Evolutionary conservation across 1,284 basidiomycete genomes (phyloP).

Genomic region (Tilletia setariae): DNA sequence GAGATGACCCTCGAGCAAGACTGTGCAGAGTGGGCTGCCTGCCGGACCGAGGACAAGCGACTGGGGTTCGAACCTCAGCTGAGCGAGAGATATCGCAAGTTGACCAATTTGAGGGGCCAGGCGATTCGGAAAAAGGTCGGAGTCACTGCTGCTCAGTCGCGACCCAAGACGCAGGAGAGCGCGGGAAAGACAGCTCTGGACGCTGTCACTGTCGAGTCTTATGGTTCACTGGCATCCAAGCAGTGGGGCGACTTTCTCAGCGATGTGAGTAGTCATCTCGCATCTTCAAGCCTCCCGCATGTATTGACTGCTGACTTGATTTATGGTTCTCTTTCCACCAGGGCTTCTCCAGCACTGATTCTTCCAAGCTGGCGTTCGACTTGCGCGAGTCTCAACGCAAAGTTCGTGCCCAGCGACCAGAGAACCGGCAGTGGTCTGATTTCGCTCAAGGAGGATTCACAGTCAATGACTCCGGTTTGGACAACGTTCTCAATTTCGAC

Average conservation of each 20-base stretch:
- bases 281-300: neutral
- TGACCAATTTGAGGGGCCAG: conserved; percentile 40
- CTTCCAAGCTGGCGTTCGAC: conserved; percentile 46
- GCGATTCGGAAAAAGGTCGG: conserved; percentile 12
- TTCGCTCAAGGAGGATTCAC: conserved; percentile 43
- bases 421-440: conserved; percentile 46
- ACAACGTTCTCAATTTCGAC: conserved; percentile 45
- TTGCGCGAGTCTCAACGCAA: conserved; percentile 44
- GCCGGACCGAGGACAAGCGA: conserved; percentile 23
- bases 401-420: conserved; percentile 24
- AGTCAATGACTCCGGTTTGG: conserved; percentile 26
- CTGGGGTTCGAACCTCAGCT: conserved; percentile 37
- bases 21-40: conserved; percentile 42
- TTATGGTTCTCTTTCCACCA: neutral
- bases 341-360: conserved; percentile 47
- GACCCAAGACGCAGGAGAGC: neutral
- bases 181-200: conserved; percentile 15
- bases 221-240: conserved; percentile 39
- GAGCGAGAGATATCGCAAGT: conserved; percentile 45
- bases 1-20: conserved; percentile 29
- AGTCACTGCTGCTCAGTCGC: neutral
- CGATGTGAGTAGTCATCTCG: conserved; percentile 16
- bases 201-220: conserved; percentile 27
- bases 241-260: conserved; percentile 46
- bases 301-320: too few species aligned